These are phyloP conservation scores for Hordeum pubiflorum DNA, from an alignment of 202 grass and related monocot species.

Conservation along the genomic window DNA sequence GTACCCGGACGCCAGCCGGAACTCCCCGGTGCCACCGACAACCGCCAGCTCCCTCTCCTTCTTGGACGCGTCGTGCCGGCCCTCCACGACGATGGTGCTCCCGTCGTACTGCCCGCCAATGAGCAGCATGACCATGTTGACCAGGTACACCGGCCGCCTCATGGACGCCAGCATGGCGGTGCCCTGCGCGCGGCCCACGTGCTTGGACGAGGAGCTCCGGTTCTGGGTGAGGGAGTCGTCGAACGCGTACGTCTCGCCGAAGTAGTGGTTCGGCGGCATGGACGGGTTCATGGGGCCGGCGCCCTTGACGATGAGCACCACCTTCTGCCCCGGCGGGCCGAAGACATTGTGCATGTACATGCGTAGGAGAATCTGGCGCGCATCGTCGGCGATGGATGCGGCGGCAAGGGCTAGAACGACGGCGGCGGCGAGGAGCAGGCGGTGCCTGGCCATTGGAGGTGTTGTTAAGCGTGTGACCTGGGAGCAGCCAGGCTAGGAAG, in stretches of 20 bases:
- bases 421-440: neutral
- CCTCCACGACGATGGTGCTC: neutral
- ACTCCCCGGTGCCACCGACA: slow-evolving; percentile 12
- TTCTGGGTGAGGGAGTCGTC: neutral
- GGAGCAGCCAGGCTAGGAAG: neutral
- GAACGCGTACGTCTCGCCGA: slow-evolving; percentile 15
- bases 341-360: slow-evolving; percentile 12
- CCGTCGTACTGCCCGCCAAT: neutral
- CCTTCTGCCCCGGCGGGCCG: neutral
- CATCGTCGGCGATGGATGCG: neutral
- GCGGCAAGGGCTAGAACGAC: neutral
- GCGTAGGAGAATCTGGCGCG: neutral
- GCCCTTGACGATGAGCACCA: slow-evolving; percentile 6
- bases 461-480: neutral
- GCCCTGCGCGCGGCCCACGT: neutral
- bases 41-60: slow-evolving; percentile 17
- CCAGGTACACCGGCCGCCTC: neutral
- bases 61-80: neutral
- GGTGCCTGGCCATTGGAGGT: neutral
- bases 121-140: slow-evolving; percentile 6
- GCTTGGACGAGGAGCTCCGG: neutral
- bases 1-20: slow-evolving; percentile 19
- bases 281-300: slow-evolving; percentile 1
- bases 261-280: neutral
- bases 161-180: slow-evolving; percentile 1